Percentiles rank a stretch among this genome's conserved stretches.
Conservation (phyloP, 768 basidiomycete genomes). For the Leccinum subgranulosum region DNA sequence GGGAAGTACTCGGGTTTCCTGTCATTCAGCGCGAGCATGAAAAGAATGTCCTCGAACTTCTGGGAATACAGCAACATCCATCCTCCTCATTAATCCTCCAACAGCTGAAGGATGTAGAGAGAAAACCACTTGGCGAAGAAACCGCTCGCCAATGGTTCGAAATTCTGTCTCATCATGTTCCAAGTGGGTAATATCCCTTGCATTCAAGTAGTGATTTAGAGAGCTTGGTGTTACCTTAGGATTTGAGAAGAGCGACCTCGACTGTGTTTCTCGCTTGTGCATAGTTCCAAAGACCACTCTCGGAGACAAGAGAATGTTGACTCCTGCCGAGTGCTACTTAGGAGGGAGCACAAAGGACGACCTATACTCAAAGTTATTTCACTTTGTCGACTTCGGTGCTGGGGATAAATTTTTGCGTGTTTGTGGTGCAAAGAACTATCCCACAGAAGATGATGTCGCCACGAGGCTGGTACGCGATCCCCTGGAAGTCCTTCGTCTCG, state of each 20-base stretch:
- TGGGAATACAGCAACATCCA: slow-evolving; percentile 42
- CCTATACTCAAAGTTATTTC: slow-evolving; percentile 78
- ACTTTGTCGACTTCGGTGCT: slow-evolving; percentile 81
- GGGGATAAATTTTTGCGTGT: slow-evolving; percentile 80
- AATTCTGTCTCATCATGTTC: slow-evolving; percentile 54
- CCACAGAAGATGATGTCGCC: slow-evolving; percentile 76
- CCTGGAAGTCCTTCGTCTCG: slow-evolving; percentile 61
- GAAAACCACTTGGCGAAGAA: slow-evolving; percentile 46
- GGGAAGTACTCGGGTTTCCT: no score
- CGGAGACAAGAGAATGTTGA: slow-evolving; percentile 38
- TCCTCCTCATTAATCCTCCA: slow-evolving; percentile 53
- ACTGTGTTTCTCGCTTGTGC: slow-evolving; percentile 47
- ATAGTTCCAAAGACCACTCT: slow-evolving; percentile 60
- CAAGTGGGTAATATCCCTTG: slow-evolving; percentile 38
- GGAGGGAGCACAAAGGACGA: slow-evolving; percentile 41
- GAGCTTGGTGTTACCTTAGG: slow-evolving; percentile 35
- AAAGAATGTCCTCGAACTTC: no score
- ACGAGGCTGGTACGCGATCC: slow-evolving; percentile 64
- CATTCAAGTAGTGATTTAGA: slow-evolving; percentile 34
- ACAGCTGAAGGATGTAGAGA: slow-evolving; percentile 37
- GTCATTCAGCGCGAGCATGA: no score
- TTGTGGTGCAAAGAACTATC: slow-evolving; percentile 84
- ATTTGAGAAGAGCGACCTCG: slow-evolving; percentile 51
- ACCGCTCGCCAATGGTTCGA: slow-evolving; percentile 64
- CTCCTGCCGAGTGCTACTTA: slow-evolving; percentile 68